Conservation (phyloP, 2,329 filamentous ascomycete species). For the Aspergillus brunneoviolaceus region DNA sequence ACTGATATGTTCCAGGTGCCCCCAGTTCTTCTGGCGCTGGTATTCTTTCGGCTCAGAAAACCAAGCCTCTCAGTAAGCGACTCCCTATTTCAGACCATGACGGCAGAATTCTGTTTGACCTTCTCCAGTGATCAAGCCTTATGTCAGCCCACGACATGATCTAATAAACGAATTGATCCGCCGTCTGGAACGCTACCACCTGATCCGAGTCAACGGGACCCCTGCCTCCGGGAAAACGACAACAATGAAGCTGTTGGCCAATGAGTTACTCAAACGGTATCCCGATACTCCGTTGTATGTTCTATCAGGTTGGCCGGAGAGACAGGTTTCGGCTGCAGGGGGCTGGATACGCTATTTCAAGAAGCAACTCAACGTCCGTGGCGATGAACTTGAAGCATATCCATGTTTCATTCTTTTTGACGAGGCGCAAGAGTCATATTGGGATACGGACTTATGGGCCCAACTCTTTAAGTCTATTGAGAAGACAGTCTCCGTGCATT, state of each 20-base stretch:
- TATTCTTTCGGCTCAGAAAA: too few species aligned
- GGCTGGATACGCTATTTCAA: conserved; percentile 10
- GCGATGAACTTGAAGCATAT: conserved; percentile 5
- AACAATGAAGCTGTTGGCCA: conserved; percentile 15
- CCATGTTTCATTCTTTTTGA: conserved; percentile 14
- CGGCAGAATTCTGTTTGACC: too few species aligned
- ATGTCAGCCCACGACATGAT: background rate
- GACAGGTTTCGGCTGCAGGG: background rate
- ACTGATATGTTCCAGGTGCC: too few species aligned
- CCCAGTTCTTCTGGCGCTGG: too few species aligned
- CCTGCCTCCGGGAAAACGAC: conserved; percentile 16
- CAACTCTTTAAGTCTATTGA: conserved; percentile 12
- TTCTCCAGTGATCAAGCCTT: too few species aligned
- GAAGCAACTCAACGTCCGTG: conserved; percentile 10
- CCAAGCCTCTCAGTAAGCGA: too few species aligned
- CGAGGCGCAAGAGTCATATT: conserved; percentile 15
- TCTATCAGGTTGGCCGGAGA: conserved; percentile 5
- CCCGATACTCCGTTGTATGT: conserved; percentile 7
- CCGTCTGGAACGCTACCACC: too few species aligned
- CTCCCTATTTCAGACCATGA: too few species aligned
- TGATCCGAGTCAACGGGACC: background rate
- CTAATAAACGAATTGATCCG: too few species aligned
- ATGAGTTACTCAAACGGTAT: conserved; percentile 8
- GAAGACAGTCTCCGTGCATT: background rate
- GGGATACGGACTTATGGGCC: conserved; percentile 11